phyloP scores from a whole-genome alignment of 495 filamentous ascomycete species.

The Hyaloscypha variabilis region DNA sequence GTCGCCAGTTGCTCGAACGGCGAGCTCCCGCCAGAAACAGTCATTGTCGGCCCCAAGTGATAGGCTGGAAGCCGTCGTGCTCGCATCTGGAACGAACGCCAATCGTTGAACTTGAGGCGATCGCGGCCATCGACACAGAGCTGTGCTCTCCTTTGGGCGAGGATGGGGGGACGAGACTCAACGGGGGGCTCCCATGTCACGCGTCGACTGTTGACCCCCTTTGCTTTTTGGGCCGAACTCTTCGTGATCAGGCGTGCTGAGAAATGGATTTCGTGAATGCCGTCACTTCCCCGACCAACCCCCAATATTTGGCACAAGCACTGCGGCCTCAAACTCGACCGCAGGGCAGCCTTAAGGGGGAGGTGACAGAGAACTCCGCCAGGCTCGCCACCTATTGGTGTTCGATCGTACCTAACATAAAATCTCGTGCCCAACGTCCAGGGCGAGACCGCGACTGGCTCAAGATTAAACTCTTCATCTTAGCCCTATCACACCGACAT shows the following conservation, averaged over 20 bases:
- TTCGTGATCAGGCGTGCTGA: slow-evolving; percentile 6
- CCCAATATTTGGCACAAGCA: slow-evolving; percentile 10
- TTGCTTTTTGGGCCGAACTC: slow-evolving; percentile 16
- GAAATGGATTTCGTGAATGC: slow-evolving; percentile 17
- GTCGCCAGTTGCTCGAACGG: slow-evolving; percentile 9
- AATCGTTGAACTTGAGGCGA: slow-evolving; percentile 31
- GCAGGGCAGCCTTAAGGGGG: slow-evolving; percentile 2
- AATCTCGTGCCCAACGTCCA: not conserved
- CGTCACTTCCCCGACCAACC: slow-evolving; percentile 15
- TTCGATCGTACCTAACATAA: slow-evolving; percentile 1
- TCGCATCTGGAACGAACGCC: slow-evolving; percentile 25
- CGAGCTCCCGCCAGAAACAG: slow-evolving; percentile 20
- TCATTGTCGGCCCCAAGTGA: slow-evolving; percentile 22
- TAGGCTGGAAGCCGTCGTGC: slow-evolving; percentile 6
- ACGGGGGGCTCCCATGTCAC: slow-evolving; percentile 8
- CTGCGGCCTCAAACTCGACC: slow-evolving; percentile 20
- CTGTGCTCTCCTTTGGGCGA: not conserved
- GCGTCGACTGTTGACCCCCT: slow-evolving; percentile 4
- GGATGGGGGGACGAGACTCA: not conserved
- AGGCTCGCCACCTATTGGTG: slow-evolving; percentile 1
- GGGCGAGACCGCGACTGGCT: slow-evolving; percentile 9
- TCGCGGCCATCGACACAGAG: no score
- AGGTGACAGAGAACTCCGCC: slow-evolving; percentile 5
- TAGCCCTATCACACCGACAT: not conserved
- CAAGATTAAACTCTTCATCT: not conserved